Percentiles rank a stretch among this genome's conserved stretches.
Conservation (phyloP, 768 basidiomycete species). For the Dictyophora rubrovolvata region DNA sequence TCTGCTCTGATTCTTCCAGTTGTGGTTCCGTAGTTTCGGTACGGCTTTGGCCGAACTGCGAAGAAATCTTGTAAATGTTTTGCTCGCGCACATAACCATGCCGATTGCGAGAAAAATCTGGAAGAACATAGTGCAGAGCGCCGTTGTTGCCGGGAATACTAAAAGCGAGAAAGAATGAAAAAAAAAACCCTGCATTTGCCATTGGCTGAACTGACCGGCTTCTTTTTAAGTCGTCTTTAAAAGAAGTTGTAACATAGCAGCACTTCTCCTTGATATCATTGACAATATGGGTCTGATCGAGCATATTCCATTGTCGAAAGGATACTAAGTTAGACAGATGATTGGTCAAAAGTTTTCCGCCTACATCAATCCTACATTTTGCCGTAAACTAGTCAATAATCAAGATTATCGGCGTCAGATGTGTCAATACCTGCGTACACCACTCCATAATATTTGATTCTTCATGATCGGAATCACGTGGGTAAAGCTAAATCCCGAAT, state of each 20-base stretch:
- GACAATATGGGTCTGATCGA: slow-evolving; percentile 92
- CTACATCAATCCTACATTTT: slow-evolving; percentile 71
- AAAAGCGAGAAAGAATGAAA: slow-evolving; percentile 2
- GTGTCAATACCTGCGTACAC: slow-evolving; percentile 60
- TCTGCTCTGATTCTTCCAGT: slow-evolving; percentile 47
- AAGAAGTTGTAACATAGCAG: slow-evolving; percentile 70
- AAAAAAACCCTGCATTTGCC: not conserved
- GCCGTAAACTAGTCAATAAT: slow-evolving; percentile 11
- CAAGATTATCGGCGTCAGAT: slow-evolving; percentile 9
- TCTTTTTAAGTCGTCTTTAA: slow-evolving; percentile 60
- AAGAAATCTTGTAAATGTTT: not conserved
- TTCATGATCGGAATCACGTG: slow-evolving; percentile 80
- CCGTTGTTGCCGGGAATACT: slow-evolving; percentile 47
- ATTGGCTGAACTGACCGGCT: slow-evolving; percentile 52
- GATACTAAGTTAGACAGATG: slow-evolving; percentile 90
- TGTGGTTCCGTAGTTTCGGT: slow-evolving; percentile 27
- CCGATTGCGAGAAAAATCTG: slow-evolving; percentile 68
- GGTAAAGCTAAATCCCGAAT: slow-evolving; percentile 91
- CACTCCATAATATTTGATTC: slow-evolving; percentile 65
- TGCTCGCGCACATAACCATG: slow-evolving; percentile 40
- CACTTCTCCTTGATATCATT: slow-evolving; percentile 87
- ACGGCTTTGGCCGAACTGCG: not conserved
- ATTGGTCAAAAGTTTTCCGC: slow-evolving; percentile 92
- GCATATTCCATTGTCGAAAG: slow-evolving; percentile 97
- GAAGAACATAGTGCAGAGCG: slow-evolving; percentile 82